Base-by-base conservation (phyloP, 176 grass and related monocot species). In the Lolium rigidum region DNA sequence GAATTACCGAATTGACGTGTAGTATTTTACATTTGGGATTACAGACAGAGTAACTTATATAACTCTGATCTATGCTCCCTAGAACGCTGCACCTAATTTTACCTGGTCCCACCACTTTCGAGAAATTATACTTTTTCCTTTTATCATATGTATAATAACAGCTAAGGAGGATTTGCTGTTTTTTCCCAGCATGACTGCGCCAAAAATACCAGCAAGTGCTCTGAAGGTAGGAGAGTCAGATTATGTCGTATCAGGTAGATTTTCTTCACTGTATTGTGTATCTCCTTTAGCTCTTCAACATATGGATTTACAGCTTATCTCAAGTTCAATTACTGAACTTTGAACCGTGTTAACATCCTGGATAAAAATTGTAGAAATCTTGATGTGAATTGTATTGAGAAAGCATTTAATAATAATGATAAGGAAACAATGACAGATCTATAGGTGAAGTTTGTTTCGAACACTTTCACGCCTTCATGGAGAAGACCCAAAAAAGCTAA, bases 211-310 rank as follows among this genome's bases (percentile, higher is more conserved):
- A 80, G 59, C 44, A 82, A 94, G 87, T 84, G 87, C 97, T 86
- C 88, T 99, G 75, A 92, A 88, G 83, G 78, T 68, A 70, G 97
- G 97, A 60, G 97, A 99, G 72, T 94, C 92, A 72, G 54, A 99
- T 90, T 99, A 94, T 55, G 88, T 92, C 61, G 90, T 91, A 28
- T 90, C 90, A 85, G 92, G 97, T 98, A 91, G 85, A 77, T 50
- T 72, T 1, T 73, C 11, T 61, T 21, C 18, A 43, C 48, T 12
- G 56, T 31, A 31, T 7, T 61, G 14, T 12, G 8, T 10, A 78
- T 79, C 4, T 75, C 82, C 31, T 58, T 31, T 83, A 74, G 13
- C 28, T 90, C 10, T 84, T 82, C 28, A 72, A 66, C 12, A 49
- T 50, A 8, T 66, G 54, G 75, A 61, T 60, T 3, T 65, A 46